Conservation (phyloP, 2,329 filamentous ascomycete genomes). For the Pezicula radicicola region DNA sequence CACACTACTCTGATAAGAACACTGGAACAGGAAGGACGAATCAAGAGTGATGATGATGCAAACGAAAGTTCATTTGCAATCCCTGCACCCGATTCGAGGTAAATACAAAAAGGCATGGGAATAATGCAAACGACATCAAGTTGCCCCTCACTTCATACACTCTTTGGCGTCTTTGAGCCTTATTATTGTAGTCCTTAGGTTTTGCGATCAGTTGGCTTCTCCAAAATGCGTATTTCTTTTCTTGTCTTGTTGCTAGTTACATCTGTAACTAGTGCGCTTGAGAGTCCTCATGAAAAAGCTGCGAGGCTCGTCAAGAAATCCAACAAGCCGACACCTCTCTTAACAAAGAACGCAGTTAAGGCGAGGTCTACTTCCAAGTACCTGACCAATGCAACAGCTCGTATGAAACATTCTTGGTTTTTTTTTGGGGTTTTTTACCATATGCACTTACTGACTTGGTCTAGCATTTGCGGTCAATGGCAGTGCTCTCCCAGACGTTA, state of each 20-base stretch:
- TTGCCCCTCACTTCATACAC: too few species aligned
- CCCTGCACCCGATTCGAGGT: too few species aligned
- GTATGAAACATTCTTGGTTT: conserved; percentile 5
- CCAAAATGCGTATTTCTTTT: background rate
- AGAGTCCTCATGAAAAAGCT: conserved; percentile 13
- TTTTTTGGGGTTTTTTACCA: background rate
- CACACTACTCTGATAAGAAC: too few species aligned
- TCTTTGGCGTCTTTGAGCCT: too few species aligned
- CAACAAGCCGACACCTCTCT: conserved; percentile 1
- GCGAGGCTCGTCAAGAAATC: conserved; percentile 11
- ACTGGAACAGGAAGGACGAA: too few species aligned
- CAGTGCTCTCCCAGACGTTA: conserved; percentile 21
- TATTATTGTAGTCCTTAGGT: too few species aligned
- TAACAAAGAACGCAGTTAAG: conserved; percentile 9
- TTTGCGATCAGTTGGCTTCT: background rate
- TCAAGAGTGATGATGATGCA: too few species aligned
- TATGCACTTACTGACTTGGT: background rate
- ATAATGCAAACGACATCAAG: background rate
- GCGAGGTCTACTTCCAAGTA: conserved; percentile 11
- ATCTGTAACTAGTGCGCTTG: conserved; percentile 30
- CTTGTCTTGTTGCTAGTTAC: conserved; percentile 7
- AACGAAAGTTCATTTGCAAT: too few species aligned
- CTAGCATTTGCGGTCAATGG: conserved; percentile 26
- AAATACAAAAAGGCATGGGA: too few species aligned
- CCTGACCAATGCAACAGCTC: conserved; percentile 13